phyloP scores from a whole-genome alignment of 306 rosid genomes.

The Potentilla sterilis region DNA sequence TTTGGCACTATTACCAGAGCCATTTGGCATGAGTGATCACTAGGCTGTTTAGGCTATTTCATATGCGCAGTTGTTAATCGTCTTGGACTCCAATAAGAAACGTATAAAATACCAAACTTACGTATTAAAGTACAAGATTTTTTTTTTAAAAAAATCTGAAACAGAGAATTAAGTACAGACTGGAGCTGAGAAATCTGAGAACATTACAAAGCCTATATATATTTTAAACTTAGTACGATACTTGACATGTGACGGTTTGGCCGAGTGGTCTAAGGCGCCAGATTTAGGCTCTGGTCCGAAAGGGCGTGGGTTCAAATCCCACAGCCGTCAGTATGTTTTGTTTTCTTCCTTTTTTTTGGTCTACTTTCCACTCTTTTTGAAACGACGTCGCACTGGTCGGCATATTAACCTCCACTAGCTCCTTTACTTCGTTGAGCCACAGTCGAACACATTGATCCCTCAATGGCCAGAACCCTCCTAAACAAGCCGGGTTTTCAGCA shows the following conservation, averaged over 20 bases:
- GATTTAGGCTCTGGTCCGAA: conserved; percentile 97
- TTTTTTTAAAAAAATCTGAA: too few species aligned
- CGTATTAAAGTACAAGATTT: too few species aligned
- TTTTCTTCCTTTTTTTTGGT: rapidly evolving
- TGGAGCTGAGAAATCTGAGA: too few species aligned
- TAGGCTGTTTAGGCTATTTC: too few species aligned
- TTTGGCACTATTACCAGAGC: too few species aligned
- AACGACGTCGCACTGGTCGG: background rate
- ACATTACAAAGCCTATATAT: too few species aligned
- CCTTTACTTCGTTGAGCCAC: too few species aligned
- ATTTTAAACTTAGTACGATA: too few species aligned
- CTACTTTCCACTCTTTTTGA: background rate
- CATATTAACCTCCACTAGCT: background rate
- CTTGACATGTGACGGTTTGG: conserved; percentile 56
- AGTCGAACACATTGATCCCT: background rate
- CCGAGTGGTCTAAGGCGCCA: conserved; percentile 98
- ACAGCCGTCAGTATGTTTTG: conserved; percentile 53
- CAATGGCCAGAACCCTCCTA: conserved; percentile 52
- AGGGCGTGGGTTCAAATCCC: conserved; percentile 99
- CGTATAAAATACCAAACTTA: too few species aligned
- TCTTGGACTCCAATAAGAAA: too few species aligned
- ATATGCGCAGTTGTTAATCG: background rate
- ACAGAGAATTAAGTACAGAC: too few species aligned
- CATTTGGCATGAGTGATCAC: too few species aligned
- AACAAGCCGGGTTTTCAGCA: conserved; percentile 26